phyloP scores from a whole-genome alignment of 139 green algal genomes.

The Marvania coccoides region DNA sequence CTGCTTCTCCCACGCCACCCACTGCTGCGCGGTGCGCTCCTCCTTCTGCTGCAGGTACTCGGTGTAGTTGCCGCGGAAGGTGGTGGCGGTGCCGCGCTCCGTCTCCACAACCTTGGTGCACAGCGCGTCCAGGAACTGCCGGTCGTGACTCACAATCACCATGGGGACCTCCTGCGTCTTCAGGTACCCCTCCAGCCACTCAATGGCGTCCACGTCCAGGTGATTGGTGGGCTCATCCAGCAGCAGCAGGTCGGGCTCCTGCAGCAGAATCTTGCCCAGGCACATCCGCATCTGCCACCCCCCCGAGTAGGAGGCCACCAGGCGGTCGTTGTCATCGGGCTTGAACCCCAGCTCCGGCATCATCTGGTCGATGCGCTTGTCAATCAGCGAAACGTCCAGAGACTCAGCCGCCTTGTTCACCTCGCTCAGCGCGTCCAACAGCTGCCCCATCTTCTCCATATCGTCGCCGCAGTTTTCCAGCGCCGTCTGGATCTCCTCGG shows the following conservation, averaged over 20 bases:
- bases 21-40: conserved; percentile 67
- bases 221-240: conserved; percentile 99
- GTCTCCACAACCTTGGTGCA: conserved; percentile 96
- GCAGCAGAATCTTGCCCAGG: conserved; percentile 96
- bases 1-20: conserved; percentile 88
- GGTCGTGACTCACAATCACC: conserved; percentile 95
- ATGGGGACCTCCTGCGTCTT: conserved; percentile 75
- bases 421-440: conserved; percentile 87
- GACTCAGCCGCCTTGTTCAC: conserved; percentile 73
- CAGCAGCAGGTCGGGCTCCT: conserved; percentile 87
- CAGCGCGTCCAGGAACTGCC: conserved; percentile 96
- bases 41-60: conserved; percentile 42
- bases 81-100: conserved; percentile 78
- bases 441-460: conserved; percentile 80
- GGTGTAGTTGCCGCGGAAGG: conserved; percentile 67
- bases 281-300: conserved; percentile 99
- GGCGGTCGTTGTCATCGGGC: conserved; percentile 77
- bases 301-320: conserved; percentile 68
- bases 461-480: conserved; percentile 83
- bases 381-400: conserved; percentile 69
- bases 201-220: conserved; percentile 93
- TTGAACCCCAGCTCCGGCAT: conserved; percentile 97
- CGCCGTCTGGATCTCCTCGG: conserved; percentile 69
- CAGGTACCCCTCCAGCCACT: conserved; percentile 97
- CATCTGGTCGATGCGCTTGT: conserved; percentile 96